Evolutionary conservation across 441 rosid genomes (phyloP), one percentile per base, ranked within the genome.

Genomic region (Rhodomyrtus psidioides): DNA sequence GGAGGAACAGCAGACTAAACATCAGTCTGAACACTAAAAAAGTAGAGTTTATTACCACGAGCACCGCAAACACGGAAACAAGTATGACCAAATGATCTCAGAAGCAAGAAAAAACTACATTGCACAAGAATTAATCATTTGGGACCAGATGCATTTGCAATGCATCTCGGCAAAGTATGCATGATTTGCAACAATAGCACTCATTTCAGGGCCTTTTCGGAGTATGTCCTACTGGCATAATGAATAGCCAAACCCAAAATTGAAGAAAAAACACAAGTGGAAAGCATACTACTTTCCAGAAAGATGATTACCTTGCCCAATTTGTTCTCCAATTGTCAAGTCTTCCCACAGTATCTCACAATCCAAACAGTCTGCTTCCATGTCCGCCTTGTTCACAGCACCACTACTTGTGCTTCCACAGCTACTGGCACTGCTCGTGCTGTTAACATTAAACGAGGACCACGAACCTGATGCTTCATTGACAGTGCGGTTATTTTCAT

Each of bases 331-430:
- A 60, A 97, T 92, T 1, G 90, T 90, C 97, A 97, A 89, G 90
- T 97, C 98, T 87, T 97, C 98, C 98, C 98, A 96, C 87, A 93
- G 91, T 82, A 97, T 95, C 91, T 96, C 98, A 84, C 89, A 94
- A 84, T 96, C 99, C 88, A 96, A 91, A 92, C 92, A 92, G 87
- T 96, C 97, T 83, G 86, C 86, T 79, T 94, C 98, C 89, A 88
- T 79, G 88, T 94, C 97, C 83, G 90, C 92, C 92, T 93, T 94
- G 89, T 96, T 95, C 88, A 92, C 81, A 65, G 94, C 94, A 89
- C 95, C 92, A 51, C 98, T 96, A 91, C 93, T 92, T 46, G 98
- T 92, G 90, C 99, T 96, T 81, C 97, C 98, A 86, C 93, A 93
- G 91, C 98, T 97, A 90, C 98, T 96, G 84, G 90, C 94, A 88